Evolutionary conservation across 805 yeast species (phyloP).

Genomic region (Phaffomyces opuntiae): DNA sequence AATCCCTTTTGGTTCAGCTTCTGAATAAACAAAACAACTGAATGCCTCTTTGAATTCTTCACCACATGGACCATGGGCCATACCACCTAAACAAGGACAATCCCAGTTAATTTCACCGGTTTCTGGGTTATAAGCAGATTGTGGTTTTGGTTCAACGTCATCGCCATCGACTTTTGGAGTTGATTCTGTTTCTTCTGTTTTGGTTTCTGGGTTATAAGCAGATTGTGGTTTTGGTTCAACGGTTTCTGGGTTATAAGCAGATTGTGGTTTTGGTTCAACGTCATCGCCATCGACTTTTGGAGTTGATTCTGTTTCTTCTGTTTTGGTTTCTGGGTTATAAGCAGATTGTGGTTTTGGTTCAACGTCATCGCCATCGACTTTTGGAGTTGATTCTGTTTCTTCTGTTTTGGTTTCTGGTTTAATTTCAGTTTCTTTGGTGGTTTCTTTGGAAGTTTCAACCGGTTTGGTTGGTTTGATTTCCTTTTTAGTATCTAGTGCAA

Average conservation of each 20-base stretch:
- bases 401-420: background rate
- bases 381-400: background rate
- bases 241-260: background rate
- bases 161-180: background rate
- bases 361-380: background rate
- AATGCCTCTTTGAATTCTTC: constrained; percentile 92
- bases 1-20: constrained; percentile 91
- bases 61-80: constrained; percentile 99
- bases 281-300: background rate
- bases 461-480: background rate
- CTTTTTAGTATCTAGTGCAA: background rate
- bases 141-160: constrained; percentile 17
- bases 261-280: background rate
- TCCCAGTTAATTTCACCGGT: constrained; percentile 99
- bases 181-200: background rate
- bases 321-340: background rate
- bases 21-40: constrained; percentile 89
- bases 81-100: constrained; percentile 98
- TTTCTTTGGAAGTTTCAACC: background rate
- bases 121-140: constrained; percentile 87
- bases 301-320: background rate
- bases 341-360: background rate
- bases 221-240: background rate
- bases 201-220: background rate
- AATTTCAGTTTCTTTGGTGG: too few relatives aligned